Evolutionary conservation across 805 yeast genomes (phyloP), one percentile per base, ranked within the genome.

Genomic region (Saturnispora kantuleensis): DNA sequence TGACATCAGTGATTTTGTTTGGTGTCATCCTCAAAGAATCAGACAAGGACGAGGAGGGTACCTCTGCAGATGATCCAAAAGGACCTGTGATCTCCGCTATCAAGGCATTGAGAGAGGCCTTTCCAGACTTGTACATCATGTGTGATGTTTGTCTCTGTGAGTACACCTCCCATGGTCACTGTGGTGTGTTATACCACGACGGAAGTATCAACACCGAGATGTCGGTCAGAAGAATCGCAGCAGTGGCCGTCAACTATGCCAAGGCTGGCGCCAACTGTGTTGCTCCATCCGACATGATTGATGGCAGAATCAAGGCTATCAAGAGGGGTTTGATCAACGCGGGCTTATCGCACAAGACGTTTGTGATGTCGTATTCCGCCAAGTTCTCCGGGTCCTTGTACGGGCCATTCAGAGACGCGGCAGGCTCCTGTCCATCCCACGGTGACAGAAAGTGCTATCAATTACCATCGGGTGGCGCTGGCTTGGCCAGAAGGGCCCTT

Each of bases 341-440:
- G 10, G 81, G 80, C 26, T 64, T 93, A 48, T 96, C 96, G 16
- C 95, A 93, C 65, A 79, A 81, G 61, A 80, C 88, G 40, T 79
- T 90, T 69, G 78, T 93, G 32, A 81, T 93, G 85, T 84, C 96
- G 5, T 93, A 93, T 66, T 77, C 95, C 31, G 97, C 97, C 47
- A 93, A 93, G 62, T 93, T 93, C 60, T 72, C 85, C 48, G 97
- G 97, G 31, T 77, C 79, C 50, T 69, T 93, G 40, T 93, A 93
- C 61, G 98, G 98, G 1, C 98, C 98, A 4, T 93, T 93, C 71
- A 75, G 98, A 62, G 98, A 93, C 56, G 97, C 97, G 38, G 98
- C 97, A 3, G 93, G 94, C 32, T 83, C 95, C 42, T 71, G 81
- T 4, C 97, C 98, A 9, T 74, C 85, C 16, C 72, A 76, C 48